Conservation (phyloP, 805 yeast genomes). For the Candida ponderosae region DNA sequence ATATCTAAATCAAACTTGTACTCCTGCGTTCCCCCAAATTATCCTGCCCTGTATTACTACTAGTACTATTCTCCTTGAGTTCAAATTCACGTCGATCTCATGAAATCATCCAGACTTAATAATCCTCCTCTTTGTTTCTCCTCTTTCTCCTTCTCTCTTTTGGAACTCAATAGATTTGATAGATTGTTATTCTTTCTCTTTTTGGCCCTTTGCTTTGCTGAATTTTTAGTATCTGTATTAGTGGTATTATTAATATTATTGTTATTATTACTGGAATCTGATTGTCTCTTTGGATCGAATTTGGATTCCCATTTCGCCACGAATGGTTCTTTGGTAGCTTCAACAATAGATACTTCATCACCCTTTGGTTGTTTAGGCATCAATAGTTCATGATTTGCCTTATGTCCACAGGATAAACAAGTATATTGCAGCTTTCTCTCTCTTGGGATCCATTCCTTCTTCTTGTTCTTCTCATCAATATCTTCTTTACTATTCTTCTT, state of each 20-base stretch:
- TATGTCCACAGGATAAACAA: slow-evolving; percentile 22
- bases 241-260: background rate
- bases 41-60: no score
- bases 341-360: background rate
- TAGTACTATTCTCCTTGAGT: no score
- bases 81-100: slow-evolving; percentile 28
- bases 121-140: slow-evolving; percentile 23
- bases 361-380: slow-evolving; percentile 3
- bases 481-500: background rate
- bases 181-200: slow-evolving; percentile 39
- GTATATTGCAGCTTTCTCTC: slow-evolving; percentile 13
- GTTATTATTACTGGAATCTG: background rate
- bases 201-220: slow-evolving; percentile 33
- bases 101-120: slow-evolving; percentile 42
- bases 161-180: slow-evolving; percentile 31
- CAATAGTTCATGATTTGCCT: slow-evolving; percentile 9
- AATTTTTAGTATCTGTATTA: slow-evolving; percentile 1
- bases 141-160: slow-evolving; percentile 28
- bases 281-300: background rate
- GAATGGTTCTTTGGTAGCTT: slow-evolving; percentile 5
- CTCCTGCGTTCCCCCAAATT: no score
- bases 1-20: no score
- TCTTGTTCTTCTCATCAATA: background rate
- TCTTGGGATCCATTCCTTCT: slow-evolving; percentile 9
- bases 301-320: slow-evolving; percentile 19